A percentile compares a stretch with the other conserved stretches of the same genome.
Evolutionary conservation across 2,329 filamentous ascomycete species (phyloP).

Genomic region (Rasamsonia emersonii): DNA sequence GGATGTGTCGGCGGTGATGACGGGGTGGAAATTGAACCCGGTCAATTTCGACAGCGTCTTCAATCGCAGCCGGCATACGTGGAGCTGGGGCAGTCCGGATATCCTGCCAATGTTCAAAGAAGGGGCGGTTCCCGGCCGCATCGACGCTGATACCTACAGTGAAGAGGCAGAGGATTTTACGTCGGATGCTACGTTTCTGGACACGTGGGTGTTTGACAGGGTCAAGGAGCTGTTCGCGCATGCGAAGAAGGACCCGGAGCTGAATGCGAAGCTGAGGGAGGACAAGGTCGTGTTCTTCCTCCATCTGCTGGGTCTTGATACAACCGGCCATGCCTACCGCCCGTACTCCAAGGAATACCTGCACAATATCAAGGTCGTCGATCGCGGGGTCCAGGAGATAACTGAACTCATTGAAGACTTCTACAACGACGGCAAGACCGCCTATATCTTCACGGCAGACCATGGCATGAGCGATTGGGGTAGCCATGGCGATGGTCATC

Average conservation of each 20-base stretch:
- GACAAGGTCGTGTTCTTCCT: conserved; percentile 93
- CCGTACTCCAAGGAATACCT: conserved; percentile 95
- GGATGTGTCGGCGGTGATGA: conserved; percentile 93
- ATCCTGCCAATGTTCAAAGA: conserved; percentile 96
- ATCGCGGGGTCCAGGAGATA: conserved; percentile 79
- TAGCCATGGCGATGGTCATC: conserved; percentile 96
- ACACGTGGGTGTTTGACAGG: conserved; percentile 92
- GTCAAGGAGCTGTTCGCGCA: conserved; percentile 80
- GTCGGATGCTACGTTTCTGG: conserved; percentile 67
- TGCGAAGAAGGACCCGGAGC: conserved; percentile 66
- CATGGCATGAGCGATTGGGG: conserved; percentile 99
- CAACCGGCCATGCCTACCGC: conserved; percentile 72
- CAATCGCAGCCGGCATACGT: conserved; percentile 91
- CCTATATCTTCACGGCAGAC: conserved; percentile 94
- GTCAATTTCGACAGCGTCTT: conserved; percentile 99
- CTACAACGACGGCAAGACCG: conserved; percentile 74
- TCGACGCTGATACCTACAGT: conserved; percentile 79
- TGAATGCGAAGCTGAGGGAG: conserved; percentile 63
- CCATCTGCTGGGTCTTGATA: conserved; percentile 86
- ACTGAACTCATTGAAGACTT: conserved; percentile 74
- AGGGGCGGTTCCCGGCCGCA: conserved; percentile 76
- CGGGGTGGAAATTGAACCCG: conserved; percentile 96
- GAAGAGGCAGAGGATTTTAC: conserved; percentile 87
- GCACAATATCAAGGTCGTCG: conserved; percentile 88
- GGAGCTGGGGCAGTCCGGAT: conserved; percentile 98